phyloP scores from a whole-genome alignment of 73 alveolate genomes.

The Tetrahymena thermophila region DNA sequence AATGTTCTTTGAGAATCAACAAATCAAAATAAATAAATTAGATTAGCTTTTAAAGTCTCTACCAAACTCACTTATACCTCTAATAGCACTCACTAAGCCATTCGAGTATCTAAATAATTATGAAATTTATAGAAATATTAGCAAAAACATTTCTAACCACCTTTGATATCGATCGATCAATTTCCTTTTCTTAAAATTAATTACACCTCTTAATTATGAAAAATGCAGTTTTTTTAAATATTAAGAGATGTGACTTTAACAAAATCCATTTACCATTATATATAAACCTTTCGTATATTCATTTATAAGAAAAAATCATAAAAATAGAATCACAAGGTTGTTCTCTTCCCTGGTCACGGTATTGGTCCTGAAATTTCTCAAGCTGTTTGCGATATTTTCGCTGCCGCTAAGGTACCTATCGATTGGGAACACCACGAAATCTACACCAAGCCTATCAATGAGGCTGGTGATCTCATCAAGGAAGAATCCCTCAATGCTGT shows the following conservation, averaged over 20 bases:
- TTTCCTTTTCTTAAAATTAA: background rate
- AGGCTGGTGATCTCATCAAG: conserved; percentile 53
- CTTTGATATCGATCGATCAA: background rate
- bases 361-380: conserved; percentile 74
- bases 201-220: background rate
- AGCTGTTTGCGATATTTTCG: conserved; percentile 56
- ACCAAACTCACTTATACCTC: background rate
- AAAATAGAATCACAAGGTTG: conserved; percentile 27
- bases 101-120: too few species aligned
- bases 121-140: too few species aligned
- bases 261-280: background rate
- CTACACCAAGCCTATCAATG: conserved; percentile 37
- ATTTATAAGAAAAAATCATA: background rate
- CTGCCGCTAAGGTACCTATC: conserved; percentile 69
- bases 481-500: conserved; percentile 49
- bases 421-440: conserved; percentile 59
- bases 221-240: background rate
- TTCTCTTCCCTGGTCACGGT: conserved; percentile 70
- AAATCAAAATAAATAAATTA: too few species aligned
- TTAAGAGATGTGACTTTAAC: background rate
- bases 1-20: background rate
- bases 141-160: background rate
- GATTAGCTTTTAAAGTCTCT: background rate
- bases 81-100: too few species aligned
- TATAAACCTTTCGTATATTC: background rate